These are phyloP conservation scores for Pythium phragmitis DNA, from an alignment of 352 stramenopile species.

Conservation along the genomic window DNA sequence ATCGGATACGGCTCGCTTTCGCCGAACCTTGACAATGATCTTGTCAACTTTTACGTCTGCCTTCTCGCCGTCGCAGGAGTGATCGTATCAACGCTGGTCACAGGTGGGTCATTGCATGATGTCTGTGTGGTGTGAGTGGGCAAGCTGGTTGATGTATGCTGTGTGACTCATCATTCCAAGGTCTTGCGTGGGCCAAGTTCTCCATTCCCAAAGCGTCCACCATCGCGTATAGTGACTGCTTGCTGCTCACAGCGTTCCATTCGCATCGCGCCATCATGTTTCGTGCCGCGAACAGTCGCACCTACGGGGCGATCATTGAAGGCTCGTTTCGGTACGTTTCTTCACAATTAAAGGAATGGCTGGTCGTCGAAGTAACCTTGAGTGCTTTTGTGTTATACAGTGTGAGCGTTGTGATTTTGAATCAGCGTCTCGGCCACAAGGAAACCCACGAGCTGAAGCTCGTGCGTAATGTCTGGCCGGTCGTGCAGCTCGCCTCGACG, in stretches of 20 bases:
- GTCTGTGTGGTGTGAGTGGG: too few relatives aligned
- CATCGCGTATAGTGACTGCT: slow-evolving; percentile 47
- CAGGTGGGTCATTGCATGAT: slow-evolving; percentile 25
- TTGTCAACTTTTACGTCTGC: slow-evolving; percentile 65
- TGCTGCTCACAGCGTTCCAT: slow-evolving; percentile 52
- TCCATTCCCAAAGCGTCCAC: slow-evolving; percentile 54
- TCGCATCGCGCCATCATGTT: slow-evolving; percentile 55
- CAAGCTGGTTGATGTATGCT: too few relatives aligned
- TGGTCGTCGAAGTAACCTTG: neutral
- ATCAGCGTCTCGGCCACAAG: slow-evolving; percentile 38
- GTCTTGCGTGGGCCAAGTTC: slow-evolving; percentile 64
- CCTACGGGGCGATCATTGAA: slow-evolving; percentile 51
- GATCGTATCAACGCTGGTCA: slow-evolving; percentile 51
- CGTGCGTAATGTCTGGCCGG: slow-evolving; percentile 63
- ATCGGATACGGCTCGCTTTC: slow-evolving; percentile 51
- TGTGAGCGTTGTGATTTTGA: slow-evolving; percentile 52
- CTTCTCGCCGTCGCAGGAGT: slow-evolving; percentile 42
- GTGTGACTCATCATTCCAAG: slow-evolving; percentile 16
- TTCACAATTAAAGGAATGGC: neutral
- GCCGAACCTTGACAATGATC: slow-evolving; percentile 41
- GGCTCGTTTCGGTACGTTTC: slow-evolving; percentile 47
- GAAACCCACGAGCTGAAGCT: slow-evolving; percentile 57
- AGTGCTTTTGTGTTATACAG: slow-evolving; percentile 22
- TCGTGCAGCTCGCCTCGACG: slow-evolving; percentile 53
- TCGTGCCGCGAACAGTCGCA: slow-evolving; percentile 55